These are phyloP conservation scores for Pilasporangium apinafurcum DNA, from an alignment of 352 stramenopile genomes.

Conservation along the genomic window DNA sequence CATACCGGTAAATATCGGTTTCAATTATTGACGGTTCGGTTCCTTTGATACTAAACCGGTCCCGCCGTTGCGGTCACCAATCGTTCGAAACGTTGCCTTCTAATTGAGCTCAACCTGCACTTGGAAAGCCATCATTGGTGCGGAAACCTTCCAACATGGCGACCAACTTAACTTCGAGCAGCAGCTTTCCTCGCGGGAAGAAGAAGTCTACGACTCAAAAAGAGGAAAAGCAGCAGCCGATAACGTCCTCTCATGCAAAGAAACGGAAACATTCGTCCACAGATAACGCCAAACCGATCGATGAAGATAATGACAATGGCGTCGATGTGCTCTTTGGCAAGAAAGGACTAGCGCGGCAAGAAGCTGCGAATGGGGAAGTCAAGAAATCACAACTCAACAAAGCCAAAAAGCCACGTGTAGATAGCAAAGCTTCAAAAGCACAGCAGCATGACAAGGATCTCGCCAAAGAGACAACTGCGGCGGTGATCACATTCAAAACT, in stretches of 20 bases:
- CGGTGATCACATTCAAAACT: conserved; percentile 60
- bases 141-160: no score
- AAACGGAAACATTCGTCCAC: conserved; percentile 39
- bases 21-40: no score
- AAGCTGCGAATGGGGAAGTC: no score
- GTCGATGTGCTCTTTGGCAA: conserved; percentile 77
- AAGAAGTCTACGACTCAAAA: conserved; percentile 19
- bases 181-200: conserved; percentile 61
- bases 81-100: conserved; percentile 4
- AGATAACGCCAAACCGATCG: conserved; percentile 11
- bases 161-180: no score
- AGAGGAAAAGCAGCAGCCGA: background rate
- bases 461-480: conserved; percentile 20
- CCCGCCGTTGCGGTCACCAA: background rate
- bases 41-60: no score
- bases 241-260: conserved; percentile 17
- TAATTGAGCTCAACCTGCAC: background rate
- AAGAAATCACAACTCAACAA: conserved; percentile 21
- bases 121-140: no score
- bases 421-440: conserved; percentile 6
- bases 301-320: conserved; percentile 21
- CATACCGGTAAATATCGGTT: no score
- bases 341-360: conserved; percentile 32
- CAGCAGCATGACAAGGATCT: conserved; percentile 6
- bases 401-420: conserved; percentile 10